Conservation (phyloP, 1,284 basidiomycete species). For the Cryptococcus sp. region DNA sequence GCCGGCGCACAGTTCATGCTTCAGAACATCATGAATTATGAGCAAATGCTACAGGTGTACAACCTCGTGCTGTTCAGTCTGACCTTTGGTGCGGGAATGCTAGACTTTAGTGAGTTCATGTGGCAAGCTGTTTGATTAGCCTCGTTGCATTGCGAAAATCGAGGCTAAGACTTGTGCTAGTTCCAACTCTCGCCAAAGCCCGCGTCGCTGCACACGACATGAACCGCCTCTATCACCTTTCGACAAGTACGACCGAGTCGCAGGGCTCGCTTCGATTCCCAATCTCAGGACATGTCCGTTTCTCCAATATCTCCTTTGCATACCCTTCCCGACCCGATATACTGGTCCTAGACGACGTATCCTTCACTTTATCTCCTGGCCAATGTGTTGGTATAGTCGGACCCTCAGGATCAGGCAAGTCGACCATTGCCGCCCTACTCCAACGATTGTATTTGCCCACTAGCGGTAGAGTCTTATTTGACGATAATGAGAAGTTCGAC, state of each 20-base stretch:
- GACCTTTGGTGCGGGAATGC: slow-evolving; percentile 83
- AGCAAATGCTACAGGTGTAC: slow-evolving; percentile 84
- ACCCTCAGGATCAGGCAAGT: slow-evolving; percentile 84
- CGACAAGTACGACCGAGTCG: slow-evolving; percentile 64
- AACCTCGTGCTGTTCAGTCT: slow-evolving; percentile 91
- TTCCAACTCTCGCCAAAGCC: slow-evolving; percentile 76
- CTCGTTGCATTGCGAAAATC: background rate
- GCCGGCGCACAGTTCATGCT: slow-evolving; percentile 81
- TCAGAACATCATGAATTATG: slow-evolving; percentile 77
- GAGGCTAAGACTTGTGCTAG: slow-evolving; percentile 50
- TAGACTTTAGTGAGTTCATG: slow-evolving; percentile 74
- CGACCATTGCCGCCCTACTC: slow-evolving; percentile 76
- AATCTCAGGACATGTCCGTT: slow-evolving; percentile 65
- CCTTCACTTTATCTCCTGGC: slow-evolving; percentile 65
- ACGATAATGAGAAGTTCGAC: slow-evolving; percentile 49
- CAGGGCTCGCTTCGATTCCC: slow-evolving; percentile 66
- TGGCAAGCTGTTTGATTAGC: background rate
- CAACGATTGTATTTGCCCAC: slow-evolving; percentile 82
- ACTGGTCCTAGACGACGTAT: slow-evolving; percentile 67
- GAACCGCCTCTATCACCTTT: slow-evolving; percentile 65
- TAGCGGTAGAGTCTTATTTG: slow-evolving; percentile 61
- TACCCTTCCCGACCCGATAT: slow-evolving; percentile 79
- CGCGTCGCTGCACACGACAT: slow-evolving; percentile 78
- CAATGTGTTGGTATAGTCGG: slow-evolving; percentile 88
- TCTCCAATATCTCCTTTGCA: slow-evolving; percentile 72